A percentile compares a stretch with the other conserved stretches of the same genome.
Conservation (phyloP, 78 protist species). For the Dictyostelium capitatum region DNA sequence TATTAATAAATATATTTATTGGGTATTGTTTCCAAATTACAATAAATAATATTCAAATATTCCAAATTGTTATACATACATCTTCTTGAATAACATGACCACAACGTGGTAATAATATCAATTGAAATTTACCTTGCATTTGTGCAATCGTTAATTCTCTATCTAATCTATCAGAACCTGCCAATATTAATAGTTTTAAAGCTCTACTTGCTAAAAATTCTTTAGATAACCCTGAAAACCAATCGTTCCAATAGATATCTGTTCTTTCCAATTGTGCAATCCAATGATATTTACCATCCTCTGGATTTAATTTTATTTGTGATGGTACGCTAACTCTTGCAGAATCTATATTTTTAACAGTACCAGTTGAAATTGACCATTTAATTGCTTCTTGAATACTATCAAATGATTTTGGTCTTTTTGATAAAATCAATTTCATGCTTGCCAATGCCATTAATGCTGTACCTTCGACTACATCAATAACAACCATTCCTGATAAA, state of each 20-base stretch:
- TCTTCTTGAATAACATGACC: constrained; percentile 96
- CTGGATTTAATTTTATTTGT: constrained; percentile 36
- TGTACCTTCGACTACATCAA: constrained; percentile 96
- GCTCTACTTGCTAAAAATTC: constrained; percentile 75
- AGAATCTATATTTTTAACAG: constrained; percentile 67
- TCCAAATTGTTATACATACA: constrained; percentile 14
- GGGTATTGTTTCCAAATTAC: background rate
- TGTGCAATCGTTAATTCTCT: constrained; percentile 91
- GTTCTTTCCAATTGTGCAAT: constrained; percentile 80
- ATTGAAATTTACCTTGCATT: constrained; percentile 96
- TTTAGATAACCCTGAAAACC: constrained; percentile 91
- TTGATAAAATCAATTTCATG: constrained; percentile 82
- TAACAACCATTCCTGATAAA: constrained; percentile 68
- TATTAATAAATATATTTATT: background rate
- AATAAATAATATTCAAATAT: background rate
- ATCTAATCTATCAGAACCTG: constrained; percentile 93
- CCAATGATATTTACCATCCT: constrained; percentile 80
- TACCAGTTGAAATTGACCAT: constrained; percentile 75
- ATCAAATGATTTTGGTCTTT: constrained; percentile 85
- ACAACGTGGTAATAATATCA: constrained; percentile 65
- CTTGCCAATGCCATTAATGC: constrained; percentile 83
- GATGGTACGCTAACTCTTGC: constrained; percentile 87
- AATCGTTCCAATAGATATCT: constrained; percentile 89
- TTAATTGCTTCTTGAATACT: constrained; percentile 82
- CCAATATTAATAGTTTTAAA: constrained; percentile 86